Evolutionary conservation across 2,329 filamentous ascomycete genomes (phyloP).

Genomic region (Ceratocystiopsis brevicomis): DNA sequence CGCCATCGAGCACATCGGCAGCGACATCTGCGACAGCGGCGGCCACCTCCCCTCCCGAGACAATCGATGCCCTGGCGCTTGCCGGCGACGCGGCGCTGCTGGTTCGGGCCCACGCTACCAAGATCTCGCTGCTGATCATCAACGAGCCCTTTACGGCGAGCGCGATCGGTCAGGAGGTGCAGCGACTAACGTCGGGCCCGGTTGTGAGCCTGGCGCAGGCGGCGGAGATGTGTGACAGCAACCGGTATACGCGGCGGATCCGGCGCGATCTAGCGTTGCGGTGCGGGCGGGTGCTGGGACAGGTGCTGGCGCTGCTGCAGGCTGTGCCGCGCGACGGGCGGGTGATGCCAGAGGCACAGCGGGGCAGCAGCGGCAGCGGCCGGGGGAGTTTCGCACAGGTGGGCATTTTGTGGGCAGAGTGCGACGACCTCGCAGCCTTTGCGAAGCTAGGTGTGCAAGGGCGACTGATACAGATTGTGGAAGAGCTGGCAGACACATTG

Average conservation of each 20-base stretch:
- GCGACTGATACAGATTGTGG: constrained; percentile 49
- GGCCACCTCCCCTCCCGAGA: constrained; percentile 3
- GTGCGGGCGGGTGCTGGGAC: constrained; percentile 39
- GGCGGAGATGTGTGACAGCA: constrained; percentile 42
- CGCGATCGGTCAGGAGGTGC: constrained; percentile 51
- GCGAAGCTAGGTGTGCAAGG: constrained; percentile 49
- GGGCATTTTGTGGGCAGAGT: constrained; percentile 66
- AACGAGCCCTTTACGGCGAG: constrained; percentile 73
- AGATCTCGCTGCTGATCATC: constrained; percentile 69
- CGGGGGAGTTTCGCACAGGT: constrained; percentile 45
- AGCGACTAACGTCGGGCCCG: constrained; percentile 52
- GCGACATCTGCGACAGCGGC: too few species aligned
- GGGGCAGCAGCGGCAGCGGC: constrained; percentile 16
- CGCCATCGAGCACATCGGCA: background rate
- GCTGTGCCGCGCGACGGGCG: constrained; percentile 42
- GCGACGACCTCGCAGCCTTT: constrained; percentile 51
- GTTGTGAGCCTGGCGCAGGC: constrained; percentile 57
- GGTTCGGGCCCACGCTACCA: constrained; percentile 68
- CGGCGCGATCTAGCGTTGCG: constrained; percentile 28
- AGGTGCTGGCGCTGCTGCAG: constrained; percentile 40
- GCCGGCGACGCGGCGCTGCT: constrained; percentile 54
- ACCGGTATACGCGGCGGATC: constrained; percentile 43
- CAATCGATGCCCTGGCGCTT: constrained; percentile 42
- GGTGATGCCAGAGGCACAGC: constrained; percentile 26
- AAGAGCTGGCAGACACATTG: constrained; percentile 55